These are phyloP conservation scores for Ceratocystis huliohia DNA, from an alignment of 2,329 filamentous ascomycete species.

Conservation along the genomic window DNA sequence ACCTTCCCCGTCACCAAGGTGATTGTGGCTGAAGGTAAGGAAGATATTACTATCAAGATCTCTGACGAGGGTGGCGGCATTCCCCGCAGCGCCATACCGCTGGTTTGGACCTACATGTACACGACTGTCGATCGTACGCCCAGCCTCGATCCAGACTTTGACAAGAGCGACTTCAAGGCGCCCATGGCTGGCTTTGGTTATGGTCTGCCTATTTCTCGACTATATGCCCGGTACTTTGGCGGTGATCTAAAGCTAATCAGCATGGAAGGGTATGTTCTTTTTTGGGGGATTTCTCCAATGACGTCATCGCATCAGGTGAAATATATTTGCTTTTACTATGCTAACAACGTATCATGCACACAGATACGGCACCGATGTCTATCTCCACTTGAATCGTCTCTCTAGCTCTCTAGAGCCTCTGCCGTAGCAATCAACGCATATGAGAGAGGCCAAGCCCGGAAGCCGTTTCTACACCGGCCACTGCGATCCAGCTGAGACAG, in stretches of 20 bases:
- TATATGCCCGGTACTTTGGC: slow-evolving; percentile 95
- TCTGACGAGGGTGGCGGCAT: slow-evolving; percentile 95
- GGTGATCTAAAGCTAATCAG: slow-evolving; percentile 95
- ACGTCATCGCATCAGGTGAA: not conserved
- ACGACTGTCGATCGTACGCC: slow-evolving; percentile 95
- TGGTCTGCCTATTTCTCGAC: slow-evolving; percentile 78
- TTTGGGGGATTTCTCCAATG: slow-evolving; percentile 5
- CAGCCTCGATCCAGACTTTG: slow-evolving; percentile 89
- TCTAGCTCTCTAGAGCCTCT: slow-evolving; percentile 92
- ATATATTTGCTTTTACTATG: not conserved
- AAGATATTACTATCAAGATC: slow-evolving; percentile 98
- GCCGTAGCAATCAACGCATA: slow-evolving; percentile 88
- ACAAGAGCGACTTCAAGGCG: slow-evolving; percentile 98
- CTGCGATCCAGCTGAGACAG: slow-evolving; percentile 31
- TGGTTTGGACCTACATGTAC: slow-evolving; percentile 99
- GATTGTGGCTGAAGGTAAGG: slow-evolving; percentile 91
- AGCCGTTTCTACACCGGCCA: slow-evolving; percentile 19
- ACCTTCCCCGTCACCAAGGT: slow-evolving; percentile 95
- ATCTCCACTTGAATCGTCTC: slow-evolving; percentile 90
- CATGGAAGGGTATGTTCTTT: slow-evolving; percentile 78
- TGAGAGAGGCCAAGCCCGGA: slow-evolving; percentile 44
- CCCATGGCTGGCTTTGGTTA: slow-evolving; percentile 99
- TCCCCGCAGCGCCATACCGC: slow-evolving; percentile 76
- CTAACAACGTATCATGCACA: slow-evolving; percentile 14
- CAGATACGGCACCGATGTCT: slow-evolving; percentile 96